Base-by-base conservation (phyloP, 805 yeast genomes). In the Metahyphopichia silvanorum region DNA sequence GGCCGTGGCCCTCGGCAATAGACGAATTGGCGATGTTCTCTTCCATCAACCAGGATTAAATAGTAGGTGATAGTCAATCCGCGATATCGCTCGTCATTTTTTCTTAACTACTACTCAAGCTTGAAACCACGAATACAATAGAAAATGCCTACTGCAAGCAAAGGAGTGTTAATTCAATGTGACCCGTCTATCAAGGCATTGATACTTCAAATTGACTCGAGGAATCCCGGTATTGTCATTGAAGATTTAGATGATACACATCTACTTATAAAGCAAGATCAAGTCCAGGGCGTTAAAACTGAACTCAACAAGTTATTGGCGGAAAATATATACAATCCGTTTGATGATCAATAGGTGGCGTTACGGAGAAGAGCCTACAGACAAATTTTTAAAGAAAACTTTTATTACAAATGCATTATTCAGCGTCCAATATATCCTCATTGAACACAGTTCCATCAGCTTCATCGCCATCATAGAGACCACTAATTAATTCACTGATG, bases 181-280 rank as follows among this genome's bases (percentile, higher is more conserved):
- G 98, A 91, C 55, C 98, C 98, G 2, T 86, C 97, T 1, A 88
- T 91, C 42, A 74, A 79, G 42, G 96, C 98, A 0, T 66, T 91
- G 30, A 86, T 91, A 2, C 61, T 91, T 15, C 83, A 80, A 53
- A 83, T 91, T 26, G 98, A 93, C 56, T 64, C 86, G 0, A 76
- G 77, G 17, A 62, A 71, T 22, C 82, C 86, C 37, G 95, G 88
- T 44, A 81, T 93, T 2, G 64, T 64, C 1, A 44, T 67, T 16
- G 79, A 82, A 57, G 98, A 93, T 47, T 69, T 91, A 25, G 98
- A 93, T 53, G 97, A 89, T 28, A 86, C 93, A 1, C 98, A 93
- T 57, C 59, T 91, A 13, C 66, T 93, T 39, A 82, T 91, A 18
- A 91, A 86, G 44, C 82, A 82, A 20, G 74, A 76, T 23, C 84